Evolutionary conservation across 768 basidiomycete genomes (phyloP).

Genomic region (Tulasnella sp.): DNA sequence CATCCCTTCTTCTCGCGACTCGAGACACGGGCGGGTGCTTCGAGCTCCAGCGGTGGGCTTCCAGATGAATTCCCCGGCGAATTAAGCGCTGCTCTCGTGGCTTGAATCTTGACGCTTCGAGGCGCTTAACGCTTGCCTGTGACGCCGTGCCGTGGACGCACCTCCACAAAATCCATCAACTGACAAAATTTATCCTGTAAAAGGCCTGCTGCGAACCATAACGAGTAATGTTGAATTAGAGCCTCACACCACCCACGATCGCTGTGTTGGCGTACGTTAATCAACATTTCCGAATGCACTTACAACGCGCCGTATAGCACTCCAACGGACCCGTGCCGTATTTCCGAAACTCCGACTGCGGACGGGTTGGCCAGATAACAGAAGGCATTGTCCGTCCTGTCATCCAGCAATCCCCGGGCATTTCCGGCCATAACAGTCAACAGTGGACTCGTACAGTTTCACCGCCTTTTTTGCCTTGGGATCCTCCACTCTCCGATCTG

Average conservation of each 20-base stretch:
- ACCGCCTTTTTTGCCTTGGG: neutral
- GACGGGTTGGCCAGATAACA: slow-evolving; percentile 5
- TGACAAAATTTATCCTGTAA: slow-evolving; percentile 8
- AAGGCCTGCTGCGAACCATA: neutral
- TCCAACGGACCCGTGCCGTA: neutral
- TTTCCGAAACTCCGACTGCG: slow-evolving; percentile 8
- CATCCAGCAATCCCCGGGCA: neutral
- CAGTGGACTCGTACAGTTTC: no score
- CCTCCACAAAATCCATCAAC: slow-evolving; percentile 15
- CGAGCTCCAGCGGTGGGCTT: neutral
- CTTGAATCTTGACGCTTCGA: neutral
- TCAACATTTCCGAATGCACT: slow-evolving; percentile 4
- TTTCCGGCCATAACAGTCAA: neutral
- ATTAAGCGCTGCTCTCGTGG: neutral
- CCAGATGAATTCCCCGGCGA: slow-evolving; percentile 6
- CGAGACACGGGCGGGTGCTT: neutral
- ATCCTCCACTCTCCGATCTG: neutral
- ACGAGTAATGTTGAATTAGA: neutral
- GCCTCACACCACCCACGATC: slow-evolving; percentile 13
- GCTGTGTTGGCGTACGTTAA: neutral
- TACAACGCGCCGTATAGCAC: neutral
- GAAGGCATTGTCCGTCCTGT: neutral
- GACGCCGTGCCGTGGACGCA: neutral
- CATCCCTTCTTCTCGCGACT: neutral
- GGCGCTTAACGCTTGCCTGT: neutral